phyloP scores from a whole-genome alignment of 2,329 filamentous ascomycete genomes.

The Juglanconis oblonga region DNA sequence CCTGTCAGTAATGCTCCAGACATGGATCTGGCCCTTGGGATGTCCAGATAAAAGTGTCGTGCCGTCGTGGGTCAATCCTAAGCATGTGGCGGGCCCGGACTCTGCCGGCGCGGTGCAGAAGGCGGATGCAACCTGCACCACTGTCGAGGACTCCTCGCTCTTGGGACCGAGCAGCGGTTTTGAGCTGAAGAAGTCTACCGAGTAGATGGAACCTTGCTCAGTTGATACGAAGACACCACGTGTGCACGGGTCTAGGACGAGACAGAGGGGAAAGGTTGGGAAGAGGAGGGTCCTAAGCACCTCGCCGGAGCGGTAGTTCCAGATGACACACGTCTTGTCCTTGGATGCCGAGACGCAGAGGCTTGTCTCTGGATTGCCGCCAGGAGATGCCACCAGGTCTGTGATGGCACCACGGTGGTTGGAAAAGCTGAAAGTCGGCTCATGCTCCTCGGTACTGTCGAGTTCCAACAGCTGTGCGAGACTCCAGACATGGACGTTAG shows the following conservation, averaged over 20 bases:
- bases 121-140: slow-evolving; percentile 52
- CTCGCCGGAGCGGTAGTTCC: slow-evolving; percentile 82
- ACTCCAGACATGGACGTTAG: slow-evolving; percentile 91
- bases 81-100: slow-evolving; percentile 62
- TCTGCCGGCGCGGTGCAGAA: slow-evolving; percentile 60
- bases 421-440: slow-evolving; percentile 75
- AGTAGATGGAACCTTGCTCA: slow-evolving; percentile 76
- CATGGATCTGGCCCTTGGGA: slow-evolving; percentile 70
- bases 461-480: slow-evolving; percentile 68
- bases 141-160: slow-evolving; percentile 53
- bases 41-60: slow-evolving; percentile 80
- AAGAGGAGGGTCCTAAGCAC: slow-evolving; percentile 80
- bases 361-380: slow-evolving; percentile 65
- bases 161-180: slow-evolving; percentile 53
- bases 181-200: slow-evolving; percentile 67
- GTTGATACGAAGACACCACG: slow-evolving; percentile 79
- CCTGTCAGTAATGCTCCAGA: slow-evolving; percentile 72
- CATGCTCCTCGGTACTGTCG: slow-evolving; percentile 51
- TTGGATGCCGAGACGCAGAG: slow-evolving; percentile 80
- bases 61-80: slow-evolving; percentile 79
- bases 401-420: slow-evolving; percentile 75
- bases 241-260: slow-evolving; percentile 77
- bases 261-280: slow-evolving; percentile 66
- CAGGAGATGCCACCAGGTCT: slow-evolving; percentile 60
- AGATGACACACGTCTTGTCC: slow-evolving; percentile 87